These are phyloP conservation scores for Rhytidhysteron rufulum DNA, from an alignment of 2,329 filamentous ascomycete species.

Conservation along the genomic window DNA sequence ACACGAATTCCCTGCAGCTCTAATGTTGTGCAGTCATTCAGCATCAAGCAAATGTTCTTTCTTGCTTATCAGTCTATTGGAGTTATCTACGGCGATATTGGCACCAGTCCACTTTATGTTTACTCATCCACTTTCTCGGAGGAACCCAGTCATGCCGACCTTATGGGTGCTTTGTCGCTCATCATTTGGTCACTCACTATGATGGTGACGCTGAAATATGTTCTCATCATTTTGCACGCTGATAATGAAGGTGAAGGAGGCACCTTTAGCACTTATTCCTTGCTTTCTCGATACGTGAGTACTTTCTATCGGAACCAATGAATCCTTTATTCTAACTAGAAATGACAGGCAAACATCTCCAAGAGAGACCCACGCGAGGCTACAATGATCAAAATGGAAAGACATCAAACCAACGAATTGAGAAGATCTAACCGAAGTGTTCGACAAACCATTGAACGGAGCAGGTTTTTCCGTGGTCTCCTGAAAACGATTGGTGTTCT, in stretches of 20 bases:
- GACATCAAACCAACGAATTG: conserved; percentile 56
- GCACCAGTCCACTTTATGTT: conserved; percentile 65
- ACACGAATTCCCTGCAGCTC: conserved; percentile 8
- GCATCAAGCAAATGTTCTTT: conserved; percentile 19
- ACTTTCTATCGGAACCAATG: neutral
- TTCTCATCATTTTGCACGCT: conserved; percentile 61
- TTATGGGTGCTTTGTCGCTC: conserved; percentile 63
- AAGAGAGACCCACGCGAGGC: conserved; percentile 56
- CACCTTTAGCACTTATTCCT: conserved; percentile 64
- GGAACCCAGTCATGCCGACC: conserved; percentile 50
- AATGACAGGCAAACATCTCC: conserved; percentile 55
- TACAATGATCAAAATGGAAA: conserved; percentile 56
- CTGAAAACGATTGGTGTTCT: conserved; percentile 62
- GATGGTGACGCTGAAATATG: conserved; percentile 68
- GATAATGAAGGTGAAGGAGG: conserved; percentile 70
- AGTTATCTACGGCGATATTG: conserved; percentile 68
- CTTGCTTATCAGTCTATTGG: conserved; percentile 61
- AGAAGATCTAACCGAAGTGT: conserved; percentile 49
- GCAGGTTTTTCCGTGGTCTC: conserved; percentile 46
- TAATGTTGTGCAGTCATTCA: conserved; percentile 19
- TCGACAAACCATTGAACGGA: conserved; percentile 57
- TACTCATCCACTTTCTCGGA: conserved; percentile 63
- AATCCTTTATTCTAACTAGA: neutral
- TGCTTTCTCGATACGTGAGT: conserved; percentile 55
- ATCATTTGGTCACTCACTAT: conserved; percentile 67